Evolutionary conservation across 441 rosid species (phyloP), one percentile per base, ranked within the genome.

Genomic region (Viola pubescens): DNA sequence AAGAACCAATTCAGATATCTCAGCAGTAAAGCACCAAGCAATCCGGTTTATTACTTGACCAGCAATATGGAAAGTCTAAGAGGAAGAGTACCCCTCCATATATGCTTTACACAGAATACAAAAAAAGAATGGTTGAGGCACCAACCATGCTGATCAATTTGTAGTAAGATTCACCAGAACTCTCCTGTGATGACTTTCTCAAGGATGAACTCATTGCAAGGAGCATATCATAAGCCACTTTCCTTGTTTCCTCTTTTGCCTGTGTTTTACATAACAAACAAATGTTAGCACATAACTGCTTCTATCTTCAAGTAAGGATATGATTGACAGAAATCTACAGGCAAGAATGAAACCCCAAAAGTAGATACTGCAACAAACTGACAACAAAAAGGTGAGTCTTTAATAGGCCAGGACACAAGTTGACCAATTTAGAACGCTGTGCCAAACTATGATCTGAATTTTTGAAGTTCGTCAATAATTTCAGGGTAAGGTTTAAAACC

Each of bases 141-240:
- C 83, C 74, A 71, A 87, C 96, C 99, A 94, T 88, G 76, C 62
- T 79, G 67, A 88, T 74, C 74, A 90, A 67, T 76, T 81, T 87
- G 70, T 69, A 78, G 64, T 74, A 79, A 51, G 79, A 77, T 38
- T 79, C 75, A 67, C 65, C 79, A 16, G 81, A 54, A 64, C 60
- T 61, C 46, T 53, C 62, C 52, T 59, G 52, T n/a, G 81, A 77
- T 60, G 70, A 73, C 59, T 66, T 75, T 73, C 70, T 77, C 66
- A 86, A 62, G 71, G 72, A 65, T 63, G 77, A 75, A 68, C 83
- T 77, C 60, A 90, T 77, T 52, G 56, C 50, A 62, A 83, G 81
- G 63, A 94, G 80, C 51, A 80, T 64, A 77, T 86, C 95, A 65
- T 79, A 86, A 67, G 99, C 87, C 70, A 76, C 85, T 74, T 86